Evolutionary conservation across 768 basidiomycete species (phyloP).

Genomic region (Boletellus ananas): DNA sequence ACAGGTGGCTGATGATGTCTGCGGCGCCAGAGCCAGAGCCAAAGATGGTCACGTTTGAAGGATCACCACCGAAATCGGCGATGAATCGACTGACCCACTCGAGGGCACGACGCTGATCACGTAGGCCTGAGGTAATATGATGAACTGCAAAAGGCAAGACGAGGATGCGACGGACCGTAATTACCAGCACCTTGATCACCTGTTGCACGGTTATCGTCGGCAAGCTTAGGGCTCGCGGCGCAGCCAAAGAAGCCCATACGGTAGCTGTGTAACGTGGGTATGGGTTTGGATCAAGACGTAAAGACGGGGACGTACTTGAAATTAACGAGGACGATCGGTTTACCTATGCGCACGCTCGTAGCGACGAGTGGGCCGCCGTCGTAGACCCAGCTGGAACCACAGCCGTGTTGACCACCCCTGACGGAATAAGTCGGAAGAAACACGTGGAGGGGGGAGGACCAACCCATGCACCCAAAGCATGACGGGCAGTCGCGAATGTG

Average conservation of each 20-base stretch:
- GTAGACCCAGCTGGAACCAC: constrained; percentile 74
- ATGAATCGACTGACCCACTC: constrained; percentile 64
- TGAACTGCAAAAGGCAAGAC: constrained; percentile 1
- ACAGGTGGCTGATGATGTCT: constrained; percentile 58
- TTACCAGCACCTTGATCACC: constrained; percentile 75
- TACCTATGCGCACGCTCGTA: constrained; percentile 57
- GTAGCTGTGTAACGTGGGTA: constrained; percentile 44
- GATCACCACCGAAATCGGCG: constrained; percentile 63
- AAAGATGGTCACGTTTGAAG: constrained; percentile 42
- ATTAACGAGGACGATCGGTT: constrained; percentile 67
- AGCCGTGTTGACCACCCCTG: constrained; percentile 71
- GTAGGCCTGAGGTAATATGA: constrained; percentile 42
- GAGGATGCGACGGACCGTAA: constrained; percentile 50
- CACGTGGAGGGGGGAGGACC: constrained; percentile 21
- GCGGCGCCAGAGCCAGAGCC: constrained; percentile 43
- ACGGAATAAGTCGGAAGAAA: constrained; percentile 18
- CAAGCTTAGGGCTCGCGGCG: constrained; percentile 61
- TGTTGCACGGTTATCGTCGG: constrained; percentile 60
- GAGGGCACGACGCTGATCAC: constrained; percentile 60
- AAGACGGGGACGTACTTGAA: constrained; percentile 57
- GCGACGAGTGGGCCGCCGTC: constrained; percentile 71
- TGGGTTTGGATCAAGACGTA: constrained; percentile 17
- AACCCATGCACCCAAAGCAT: constrained; percentile 90
- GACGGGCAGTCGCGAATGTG: constrained; percentile 59
- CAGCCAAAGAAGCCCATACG: constrained; percentile 76